Percentiles rank a stretch among this genome's conserved stretches.
These are phyloP conservation scores for Chlamydomonas asymmetrica DNA, from an alignment of 139 green algal genomes.

Conservation along the genomic window DNA sequence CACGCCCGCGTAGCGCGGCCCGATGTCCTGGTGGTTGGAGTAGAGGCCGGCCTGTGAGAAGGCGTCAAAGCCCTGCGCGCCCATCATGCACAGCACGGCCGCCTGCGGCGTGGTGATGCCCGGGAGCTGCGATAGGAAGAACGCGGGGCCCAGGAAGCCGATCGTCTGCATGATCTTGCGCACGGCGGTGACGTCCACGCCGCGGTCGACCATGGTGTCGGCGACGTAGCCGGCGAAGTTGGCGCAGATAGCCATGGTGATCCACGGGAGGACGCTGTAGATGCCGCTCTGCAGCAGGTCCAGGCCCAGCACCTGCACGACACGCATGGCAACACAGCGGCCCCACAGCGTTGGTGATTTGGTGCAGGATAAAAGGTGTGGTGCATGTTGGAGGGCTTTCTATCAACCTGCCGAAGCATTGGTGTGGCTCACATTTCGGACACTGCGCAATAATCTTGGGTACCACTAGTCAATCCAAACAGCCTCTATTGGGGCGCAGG, in stretches of 20 bases:
- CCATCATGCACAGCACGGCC: conserved; percentile 95
- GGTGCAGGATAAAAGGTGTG: too few relatives aligned
- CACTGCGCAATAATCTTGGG: too few relatives aligned
- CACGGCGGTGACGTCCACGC: conserved; percentile 76
- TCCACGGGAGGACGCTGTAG: conserved; percentile 93
- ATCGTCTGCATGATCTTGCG: conserved; percentile 94
- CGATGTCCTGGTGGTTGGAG: conserved; percentile 98
- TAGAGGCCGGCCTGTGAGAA: conserved; percentile 96
- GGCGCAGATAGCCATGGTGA: conserved; percentile 88
- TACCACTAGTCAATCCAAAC: too few relatives aligned
- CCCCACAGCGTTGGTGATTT: too few relatives aligned
- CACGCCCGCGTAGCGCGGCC: conserved; percentile 92
- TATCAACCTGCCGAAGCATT: too few relatives aligned
- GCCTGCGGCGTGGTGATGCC: conserved; percentile 54
- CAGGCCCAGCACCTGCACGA: conserved; percentile 80
- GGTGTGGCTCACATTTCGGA: too few relatives aligned
- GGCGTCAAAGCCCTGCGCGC: conserved; percentile 81
- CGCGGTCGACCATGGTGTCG: conserved; percentile 76
- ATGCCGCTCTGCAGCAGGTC: conserved; percentile 83
- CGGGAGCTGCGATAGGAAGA: conserved; percentile 89
- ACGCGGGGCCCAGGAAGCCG: conserved; percentile 93
- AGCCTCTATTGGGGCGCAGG: too few relatives aligned
- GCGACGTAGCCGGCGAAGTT: conserved; percentile 92
- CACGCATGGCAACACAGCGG: not conserved
- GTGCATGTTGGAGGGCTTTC: too few relatives aligned